Evolutionary conservation across 495 filamentous ascomycete species (phyloP).

Genomic region (Talaromyces trachyspermus): DNA sequence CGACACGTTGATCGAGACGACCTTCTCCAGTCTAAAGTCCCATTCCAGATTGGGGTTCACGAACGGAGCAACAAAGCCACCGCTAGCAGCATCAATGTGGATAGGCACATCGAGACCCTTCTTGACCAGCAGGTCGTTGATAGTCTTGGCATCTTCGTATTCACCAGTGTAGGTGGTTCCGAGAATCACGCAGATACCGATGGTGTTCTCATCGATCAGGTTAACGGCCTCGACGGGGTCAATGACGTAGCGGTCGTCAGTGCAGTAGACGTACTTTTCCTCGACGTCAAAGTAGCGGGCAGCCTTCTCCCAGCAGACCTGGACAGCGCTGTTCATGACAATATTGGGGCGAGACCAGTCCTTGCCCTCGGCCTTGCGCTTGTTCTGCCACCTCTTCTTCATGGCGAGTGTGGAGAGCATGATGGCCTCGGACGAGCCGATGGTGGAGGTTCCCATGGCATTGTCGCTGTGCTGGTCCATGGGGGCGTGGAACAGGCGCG

Average conservation of each 20-base stretch:
- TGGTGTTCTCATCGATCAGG: conserved; percentile 90
- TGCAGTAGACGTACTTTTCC: conserved; percentile 83
- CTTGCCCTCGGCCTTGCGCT: conserved; percentile 70
- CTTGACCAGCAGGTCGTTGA: conserved; percentile 75
- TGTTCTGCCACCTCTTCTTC: conserved; percentile 92
- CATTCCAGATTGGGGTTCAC: conserved; percentile 71
- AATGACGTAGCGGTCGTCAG: conserved; percentile 71
- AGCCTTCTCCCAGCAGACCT: conserved; percentile 96
- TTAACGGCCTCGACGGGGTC: conserved; percentile 76
- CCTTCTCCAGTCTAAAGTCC: conserved; percentile 82
- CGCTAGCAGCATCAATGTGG: conserved; percentile 85
- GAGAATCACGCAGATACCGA: conserved; percentile 84
- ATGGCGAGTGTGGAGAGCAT: conserved; percentile 86
- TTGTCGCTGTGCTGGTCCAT: conserved; percentile 35
- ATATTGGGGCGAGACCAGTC: conserved; percentile 72
- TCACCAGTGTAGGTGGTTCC: conserved; percentile 94
- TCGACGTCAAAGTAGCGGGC: conserved; percentile 92
- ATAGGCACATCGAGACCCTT: conserved; percentile 70
- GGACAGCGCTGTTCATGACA: conserved; percentile 85
- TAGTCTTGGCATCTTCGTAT: conserved; percentile 84
- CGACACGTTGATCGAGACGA: conserved; percentile 86
- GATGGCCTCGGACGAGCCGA: conserved; percentile 83
- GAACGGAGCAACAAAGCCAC: conserved; percentile 87
- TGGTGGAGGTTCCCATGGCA: conserved; percentile 76
- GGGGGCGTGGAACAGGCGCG: conserved; percentile 74